These are phyloP conservation scores for Eucalyptus erythrocorys DNA, from an alignment of 345 rosid species.

Conservation along the genomic window DNA sequence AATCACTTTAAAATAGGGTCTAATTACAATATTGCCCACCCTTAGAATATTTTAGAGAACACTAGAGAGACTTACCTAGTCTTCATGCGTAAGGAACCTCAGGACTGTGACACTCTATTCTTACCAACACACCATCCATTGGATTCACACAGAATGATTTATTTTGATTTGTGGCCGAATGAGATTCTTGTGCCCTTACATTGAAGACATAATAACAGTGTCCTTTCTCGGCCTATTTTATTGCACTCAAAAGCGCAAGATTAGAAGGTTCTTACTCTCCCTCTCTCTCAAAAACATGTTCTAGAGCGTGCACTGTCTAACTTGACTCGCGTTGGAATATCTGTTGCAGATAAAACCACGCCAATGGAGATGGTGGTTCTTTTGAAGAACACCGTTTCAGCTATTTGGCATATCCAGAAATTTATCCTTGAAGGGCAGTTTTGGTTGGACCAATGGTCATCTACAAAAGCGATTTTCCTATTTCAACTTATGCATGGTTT, in stretches of 20 bases:
- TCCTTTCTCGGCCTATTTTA: slow-evolving; percentile 51
- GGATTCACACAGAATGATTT: not conserved
- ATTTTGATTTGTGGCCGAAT: slow-evolving; percentile 34
- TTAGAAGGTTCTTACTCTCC: slow-evolving; percentile 13
- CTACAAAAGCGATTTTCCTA: not conserved
- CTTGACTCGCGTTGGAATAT: not conserved
- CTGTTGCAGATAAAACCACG: slow-evolving; percentile 24
- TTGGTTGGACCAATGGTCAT: not conserved
- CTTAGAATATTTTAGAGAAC: not conserved
- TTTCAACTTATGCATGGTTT: not conserved
- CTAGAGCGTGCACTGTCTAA: not conserved
- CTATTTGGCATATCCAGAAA: not conserved
- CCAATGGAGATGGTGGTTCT: slow-evolving; percentile 56
- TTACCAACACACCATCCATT: not conserved
- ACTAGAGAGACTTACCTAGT: not conserved
- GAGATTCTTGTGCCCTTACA: slow-evolving; percentile 53
- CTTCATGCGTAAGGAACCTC: not conserved
- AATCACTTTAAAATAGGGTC: too few species aligned
- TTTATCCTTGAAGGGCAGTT: not conserved
- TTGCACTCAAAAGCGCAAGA: slow-evolving; percentile 27
- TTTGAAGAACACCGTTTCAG: slow-evolving; percentile 10
- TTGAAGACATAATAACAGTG: slow-evolving; percentile 29
- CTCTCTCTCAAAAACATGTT: not conserved
- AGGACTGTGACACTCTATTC: not conserved
- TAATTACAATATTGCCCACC: not conserved